phyloP scores from a whole-genome alignment of 140 eudicot genomes.

The Anethum foeniculum region DNA sequence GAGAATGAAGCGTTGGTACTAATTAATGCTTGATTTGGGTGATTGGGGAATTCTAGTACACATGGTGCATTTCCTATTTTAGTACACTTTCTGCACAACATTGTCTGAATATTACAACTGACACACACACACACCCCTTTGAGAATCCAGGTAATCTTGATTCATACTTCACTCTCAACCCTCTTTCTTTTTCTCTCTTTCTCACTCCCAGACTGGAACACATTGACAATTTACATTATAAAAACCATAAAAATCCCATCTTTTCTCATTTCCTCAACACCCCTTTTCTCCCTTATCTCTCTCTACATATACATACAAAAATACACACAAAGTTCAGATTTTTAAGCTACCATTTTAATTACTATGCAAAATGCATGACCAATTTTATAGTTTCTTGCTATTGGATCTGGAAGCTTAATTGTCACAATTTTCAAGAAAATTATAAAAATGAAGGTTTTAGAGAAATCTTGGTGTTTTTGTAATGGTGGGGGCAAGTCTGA shows the following conservation, averaged over 20 bases:
- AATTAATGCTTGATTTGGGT: background rate
- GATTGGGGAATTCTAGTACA: background rate
- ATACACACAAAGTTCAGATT: background rate
- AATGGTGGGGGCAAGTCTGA: constrained; percentile 91
- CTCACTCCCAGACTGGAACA: constrained; percentile 1
- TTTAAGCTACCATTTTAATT: background rate
- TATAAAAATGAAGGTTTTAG: constrained; percentile 58
- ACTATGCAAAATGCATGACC: constrained; percentile 8
- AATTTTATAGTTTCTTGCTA: constrained; percentile 4
- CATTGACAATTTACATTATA: background rate
- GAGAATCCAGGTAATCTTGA: constrained; percentile 7
- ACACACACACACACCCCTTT: background rate
- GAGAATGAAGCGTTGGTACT: background rate
- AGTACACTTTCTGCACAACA: constrained; percentile 2
- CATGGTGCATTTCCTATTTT: background rate
- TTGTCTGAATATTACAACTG: constrained; percentile 1
- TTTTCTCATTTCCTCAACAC: constrained; percentile 1
- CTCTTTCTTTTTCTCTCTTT: constrained; percentile 1
- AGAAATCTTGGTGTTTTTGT: constrained; percentile 91
- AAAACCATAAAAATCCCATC: background rate
- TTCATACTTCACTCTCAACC: constrained; percentile 1
- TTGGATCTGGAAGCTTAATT: constrained; percentile 14
- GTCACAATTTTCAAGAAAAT: background rate
- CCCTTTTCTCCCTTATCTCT: background rate
- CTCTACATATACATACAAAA: background rate